Base-by-base conservation (phyloP, 2,329 filamentous ascomycete genomes). In the Fusarium miscanthi region DNA sequence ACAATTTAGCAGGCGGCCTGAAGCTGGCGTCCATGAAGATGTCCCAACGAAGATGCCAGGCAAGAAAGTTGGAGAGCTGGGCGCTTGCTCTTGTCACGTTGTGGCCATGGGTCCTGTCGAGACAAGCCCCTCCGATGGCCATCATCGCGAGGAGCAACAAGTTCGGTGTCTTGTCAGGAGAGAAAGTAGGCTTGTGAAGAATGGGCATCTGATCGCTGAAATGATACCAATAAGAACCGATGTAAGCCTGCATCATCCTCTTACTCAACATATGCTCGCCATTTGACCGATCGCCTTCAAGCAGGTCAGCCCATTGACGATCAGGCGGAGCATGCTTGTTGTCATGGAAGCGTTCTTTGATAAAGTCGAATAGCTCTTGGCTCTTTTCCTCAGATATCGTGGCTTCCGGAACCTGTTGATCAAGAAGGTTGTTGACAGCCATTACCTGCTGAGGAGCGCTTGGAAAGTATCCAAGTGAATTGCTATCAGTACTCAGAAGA, bases 181-280 rank as follows among this genome's bases (percentile, higher is more conserved):
- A 93, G 81, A 98, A 99, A 0, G 95, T 98, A 8, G 96, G 94
- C 78, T 95, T 94, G 82, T 99, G 96, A 52, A 98, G 85, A 66
- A 99, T 97, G 3, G 96, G 96, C 71, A 98, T 87, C 80, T 98
- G 96, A 59, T 95, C 92, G 80, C 96, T 97, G 78, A 98, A 97
- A 80, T 98, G 93, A 59, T 93, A 87, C 96, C 96, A 99, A 81
- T 97, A 99, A 4, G 94, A 97, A 16, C 91, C 89, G 73, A 97
- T 94, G 78, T 98, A 98, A 6, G 91, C 92, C 82, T 98, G 94
- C 93, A 98, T 97, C 94, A 97, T 98, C 77, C 92, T 90, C 76
- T 95, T 87, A 80, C 95, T 97, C 69, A 98, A 84, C 85, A 91
- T 87, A 67, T 92, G 89, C 30, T 84, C 82, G 58, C 89, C 87